Conservation (phyloP, 2,329 filamentous ascomycete genomes). For the Diaporthe sp. region DNA sequence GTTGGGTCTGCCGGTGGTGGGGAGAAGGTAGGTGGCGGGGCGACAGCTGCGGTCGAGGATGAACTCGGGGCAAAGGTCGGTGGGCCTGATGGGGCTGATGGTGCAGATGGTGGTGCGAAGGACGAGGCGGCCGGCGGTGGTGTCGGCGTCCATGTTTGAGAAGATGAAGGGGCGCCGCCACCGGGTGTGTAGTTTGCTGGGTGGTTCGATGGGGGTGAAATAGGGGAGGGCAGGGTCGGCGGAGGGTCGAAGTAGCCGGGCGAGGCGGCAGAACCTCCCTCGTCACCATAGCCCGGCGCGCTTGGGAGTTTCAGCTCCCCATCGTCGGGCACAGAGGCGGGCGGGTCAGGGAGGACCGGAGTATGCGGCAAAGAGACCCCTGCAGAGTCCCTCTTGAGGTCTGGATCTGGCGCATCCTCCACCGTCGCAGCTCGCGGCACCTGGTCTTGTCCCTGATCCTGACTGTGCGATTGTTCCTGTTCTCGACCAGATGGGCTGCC, state of each 20-base stretch:
- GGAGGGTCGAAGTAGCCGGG: conserved; percentile 42
- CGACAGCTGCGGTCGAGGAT: conserved; percentile 48
- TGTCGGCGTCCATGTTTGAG: conserved; percentile 42
- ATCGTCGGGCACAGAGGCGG: conserved; percentile 44
- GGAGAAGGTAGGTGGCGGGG: conserved; percentile 46
- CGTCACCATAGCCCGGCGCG: conserved; percentile 46
- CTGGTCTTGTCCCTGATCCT: conserved; percentile 23
- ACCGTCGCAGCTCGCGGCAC: conserved; percentile 59
- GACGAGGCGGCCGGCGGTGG: conserved; percentile 52
- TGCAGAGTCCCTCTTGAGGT: conserved; percentile 51
- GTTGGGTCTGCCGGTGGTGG: conserved; percentile 44
- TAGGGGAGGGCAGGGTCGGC: conserved; percentile 45
- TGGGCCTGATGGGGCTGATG: conserved; percentile 46
- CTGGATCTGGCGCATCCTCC: conserved; percentile 68
- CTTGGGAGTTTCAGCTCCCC: conserved; percentile 48
- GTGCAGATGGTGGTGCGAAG: conserved; percentile 47
- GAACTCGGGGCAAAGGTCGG: conserved; percentile 48
- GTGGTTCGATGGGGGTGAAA: conserved; percentile 50
- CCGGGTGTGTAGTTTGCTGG: conserved; percentile 45
- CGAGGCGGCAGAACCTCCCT: conserved; percentile 33
- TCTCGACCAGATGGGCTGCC: conserved; percentile 47
- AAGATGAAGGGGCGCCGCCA: conserved; percentile 46
- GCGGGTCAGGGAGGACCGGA: conserved; percentile 51
- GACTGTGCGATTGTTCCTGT: conserved; percentile 6
- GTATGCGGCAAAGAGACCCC: conserved; percentile 53